Base-by-base conservation (phyloP, 2,329 filamentous ascomycete species). In the Zymoseptoria passerinii region DNA sequence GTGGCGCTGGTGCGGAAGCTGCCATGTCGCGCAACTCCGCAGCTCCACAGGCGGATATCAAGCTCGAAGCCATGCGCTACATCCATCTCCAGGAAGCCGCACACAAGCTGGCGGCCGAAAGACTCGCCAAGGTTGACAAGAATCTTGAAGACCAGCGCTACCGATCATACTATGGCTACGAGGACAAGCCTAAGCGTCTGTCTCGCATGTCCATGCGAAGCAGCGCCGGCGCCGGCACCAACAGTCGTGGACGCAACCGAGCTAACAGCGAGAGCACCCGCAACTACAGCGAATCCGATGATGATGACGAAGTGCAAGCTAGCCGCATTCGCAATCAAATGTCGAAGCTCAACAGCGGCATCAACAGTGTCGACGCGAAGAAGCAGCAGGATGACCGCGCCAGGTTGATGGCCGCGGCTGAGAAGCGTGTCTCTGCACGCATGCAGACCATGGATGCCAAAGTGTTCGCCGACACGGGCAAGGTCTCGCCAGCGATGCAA, bases 391-490 rank as follows among this genome's bases (percentile, higher is more conserved):
- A 83, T 50, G 92, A 96, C 66, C 86, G 90, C 10, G 87, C 88
- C 56, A 79, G 82, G 1, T 77, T 97, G 1, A 78, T 96, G 63
- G 87, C 87, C 8, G 85, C 85, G 2, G 92, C 92, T 1, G 88
- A 92, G 69, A 85, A 88, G 50, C 95, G 95, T 65, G 92, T 96
- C n/a, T 84, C 86, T 64, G 85, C 85, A 19, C 84, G 83, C 49
- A 81, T 96, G 64, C 84, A 88, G 61, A 83, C 81, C 48, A 91
- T 96, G 79, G 92, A 97, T 60, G 84, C 92, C 71, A 86, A 85
- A 67, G 83, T 95, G 10, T 90, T 86, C 64, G 80, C 83, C 13
- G 82, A 92, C 55, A 92, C 88, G 1, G 90, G 90, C 58, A 86
- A 87, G 69, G 80, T 88, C 28, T 83, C 84, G 0, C 83, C 87